A percentile compares a stretch with the other conserved stretches of the same genome.
Conservation (phyloP, 2,329 filamentous ascomycete genomes). For the Aspergillus fischeri region DNA sequence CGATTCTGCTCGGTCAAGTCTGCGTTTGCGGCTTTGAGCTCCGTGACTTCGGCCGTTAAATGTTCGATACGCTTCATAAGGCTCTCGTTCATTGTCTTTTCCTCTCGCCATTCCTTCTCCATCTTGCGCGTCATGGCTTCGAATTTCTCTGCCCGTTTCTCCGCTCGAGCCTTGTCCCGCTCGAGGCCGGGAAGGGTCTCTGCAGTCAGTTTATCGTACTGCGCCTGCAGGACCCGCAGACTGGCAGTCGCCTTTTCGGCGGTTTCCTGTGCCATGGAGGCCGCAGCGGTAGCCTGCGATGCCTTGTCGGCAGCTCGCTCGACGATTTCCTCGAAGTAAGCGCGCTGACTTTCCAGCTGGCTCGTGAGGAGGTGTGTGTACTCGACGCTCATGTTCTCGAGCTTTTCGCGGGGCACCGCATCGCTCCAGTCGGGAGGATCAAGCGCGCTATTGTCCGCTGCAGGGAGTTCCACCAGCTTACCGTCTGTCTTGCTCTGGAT, state of each 20-base stretch:
- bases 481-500: conserved; percentile 92
- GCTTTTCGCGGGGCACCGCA: conserved; percentile 53
- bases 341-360: conserved; percentile 85
- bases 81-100: conserved; percentile 77
- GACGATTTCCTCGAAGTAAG: conserved; percentile 92
- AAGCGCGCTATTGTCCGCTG: conserved; percentile 45
- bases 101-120: conserved; percentile 73
- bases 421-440: conserved; percentile 43
- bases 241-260: conserved; percentile 60
- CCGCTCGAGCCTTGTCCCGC: conserved; percentile 65
- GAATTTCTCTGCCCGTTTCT: conserved; percentile 65
- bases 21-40: conserved; percentile 57
- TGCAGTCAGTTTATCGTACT: conserved; percentile 50
- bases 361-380: conserved; percentile 91
- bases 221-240: conserved; percentile 53
- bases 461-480: conserved; percentile 85
- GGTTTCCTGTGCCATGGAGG: conserved; percentile 50
- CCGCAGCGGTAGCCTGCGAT: conserved; percentile 61
- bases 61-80: conserved; percentile 74
- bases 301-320: conserved; percentile 88
- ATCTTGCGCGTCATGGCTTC: conserved; percentile 72
- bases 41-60: conserved; percentile 55
- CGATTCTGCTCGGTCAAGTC: conserved; percentile 83
- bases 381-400: conserved; percentile 80
- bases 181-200: conserved; percentile 66